Conservation (phyloP, 305 asterid genomes). For the Fraxinus platypoda region DNA sequence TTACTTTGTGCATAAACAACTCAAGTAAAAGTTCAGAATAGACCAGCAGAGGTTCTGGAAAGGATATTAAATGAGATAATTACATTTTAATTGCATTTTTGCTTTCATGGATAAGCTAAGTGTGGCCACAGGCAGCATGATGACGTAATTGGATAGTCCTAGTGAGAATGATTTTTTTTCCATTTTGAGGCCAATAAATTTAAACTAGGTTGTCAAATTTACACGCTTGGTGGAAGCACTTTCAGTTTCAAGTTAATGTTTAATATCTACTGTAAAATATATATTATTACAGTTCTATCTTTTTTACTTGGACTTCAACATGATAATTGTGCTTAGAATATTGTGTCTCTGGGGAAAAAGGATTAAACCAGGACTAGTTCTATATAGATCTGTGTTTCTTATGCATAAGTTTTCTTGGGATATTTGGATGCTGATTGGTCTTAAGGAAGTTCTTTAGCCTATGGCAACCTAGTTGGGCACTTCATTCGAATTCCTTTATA, state of each 20-base stretch:
- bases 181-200: not conserved
- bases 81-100: conserved; percentile 1
- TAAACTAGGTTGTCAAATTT: not conserved
- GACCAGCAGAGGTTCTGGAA: not conserved
- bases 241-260: not conserved
- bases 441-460: not conserved
- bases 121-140: not conserved
- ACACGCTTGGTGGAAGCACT: not conserved
- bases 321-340: not conserved
- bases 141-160: not conserved
- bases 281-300: not conserved
- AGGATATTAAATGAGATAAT: not conserved
- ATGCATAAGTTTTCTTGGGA: not conserved
- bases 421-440: not conserved
- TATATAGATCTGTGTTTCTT: not conserved
- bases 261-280: not conserved
- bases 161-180: not conserved
- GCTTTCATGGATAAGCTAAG: not conserved
- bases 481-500: not conserved
- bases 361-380: not conserved
- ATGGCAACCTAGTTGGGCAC: not conserved
- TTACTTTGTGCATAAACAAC: not conserved
- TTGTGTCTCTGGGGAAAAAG: not conserved
- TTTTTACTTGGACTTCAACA: not conserved
- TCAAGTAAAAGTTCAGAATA: not conserved